Base-by-base conservation (phyloP, 1,284 basidiomycete species). In the Ceratobasidium sp. region DNA sequence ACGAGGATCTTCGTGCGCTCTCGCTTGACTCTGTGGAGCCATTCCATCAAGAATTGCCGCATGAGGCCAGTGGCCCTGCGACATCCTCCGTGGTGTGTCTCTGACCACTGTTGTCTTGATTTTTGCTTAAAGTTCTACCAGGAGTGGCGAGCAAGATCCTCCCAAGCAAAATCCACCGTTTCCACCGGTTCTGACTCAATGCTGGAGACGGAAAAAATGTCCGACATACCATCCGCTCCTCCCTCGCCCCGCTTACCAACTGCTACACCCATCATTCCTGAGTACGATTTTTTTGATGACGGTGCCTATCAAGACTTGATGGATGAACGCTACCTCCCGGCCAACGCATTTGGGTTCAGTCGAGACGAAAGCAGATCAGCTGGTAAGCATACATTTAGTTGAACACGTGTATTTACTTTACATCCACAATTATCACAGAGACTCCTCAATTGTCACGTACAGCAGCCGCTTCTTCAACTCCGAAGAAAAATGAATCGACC, bases 201-300 rank as follows among this genome's bases (percentile, higher is more conserved):
- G n/a, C n/a, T n/a, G n/a, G n/a, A 40, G 8, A 40, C 38, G 8
- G 8, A 7, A 40, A 7, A 40, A 8, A 7, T 17, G 8, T 40
- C 17, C 8, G 38, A 7, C 7, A 17, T 40, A 7, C 38, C 38
- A 8, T 40, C 20, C 13, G n/a, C 53, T 55, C 29, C 29, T 5
- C 53, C 53, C 17, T 31, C 31, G 4, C 53, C 31, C 4, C 32
- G 29, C 10, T 32, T 31, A n/a, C 53, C 31, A 12, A 13, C 13
- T 17, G 10, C 31, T 35, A 15, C 32, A 4, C 29, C 29, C 31
- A 17, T 32, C 8, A 27, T 34, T 22, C 53, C 53, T n/a, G 31
- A 27, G 17, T 55, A 55, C 31, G 35, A 55, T 22, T 55, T 55
- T 22, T 55, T 55, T 31, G 15, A 35, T 32, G 53, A 55, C 20